Conservation (phyloP, 148 eudicot species). For the Linanthus parryae region DNA sequence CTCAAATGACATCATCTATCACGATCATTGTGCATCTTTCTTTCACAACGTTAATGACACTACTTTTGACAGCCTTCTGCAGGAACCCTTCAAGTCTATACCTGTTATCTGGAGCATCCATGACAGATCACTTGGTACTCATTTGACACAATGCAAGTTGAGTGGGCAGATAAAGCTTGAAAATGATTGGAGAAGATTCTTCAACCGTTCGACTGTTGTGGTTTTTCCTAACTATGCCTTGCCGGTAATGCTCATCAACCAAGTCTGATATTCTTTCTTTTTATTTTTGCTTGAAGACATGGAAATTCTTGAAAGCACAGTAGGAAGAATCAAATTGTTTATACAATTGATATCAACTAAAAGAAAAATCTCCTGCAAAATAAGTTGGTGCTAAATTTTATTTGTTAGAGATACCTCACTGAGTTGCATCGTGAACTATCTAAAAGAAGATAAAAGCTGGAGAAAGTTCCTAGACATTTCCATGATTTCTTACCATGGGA, state of each 20-base stretch:
- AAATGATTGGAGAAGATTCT: conserved; percentile 8
- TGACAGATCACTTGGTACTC: conserved; percentile 3
- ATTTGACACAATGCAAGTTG: conserved; percentile 1
- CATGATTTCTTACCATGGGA: too few species aligned
- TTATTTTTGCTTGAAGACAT: background rate
- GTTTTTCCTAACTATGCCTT: conserved; percentile 10
- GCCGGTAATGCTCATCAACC: background rate
- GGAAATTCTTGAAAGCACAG: background rate
- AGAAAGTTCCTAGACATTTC: too few species aligned
- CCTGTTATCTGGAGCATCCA: conserved; percentile 8
- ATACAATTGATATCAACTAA: too few species aligned
- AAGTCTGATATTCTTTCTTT: background rate
- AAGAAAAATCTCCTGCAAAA: too few species aligned
- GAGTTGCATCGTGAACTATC: too few species aligned
- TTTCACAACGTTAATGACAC: background rate
- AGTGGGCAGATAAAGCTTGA: conserved; percentile 1
- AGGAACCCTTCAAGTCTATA: conserved; percentile 10
- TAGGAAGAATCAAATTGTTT: too few species aligned
- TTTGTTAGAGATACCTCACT: background rate
- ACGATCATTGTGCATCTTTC: background rate
- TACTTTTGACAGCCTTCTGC: conserved; percentile 12
- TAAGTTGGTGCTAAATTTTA: background rate
- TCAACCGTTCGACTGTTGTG: conserved; percentile 8
- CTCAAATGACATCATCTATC: too few species aligned
- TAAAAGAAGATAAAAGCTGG: too few species aligned